These are phyloP conservation scores for Phyllosticta citribraziliensis DNA, from an alignment of 2,329 filamentous ascomycete species.

Conservation along the genomic window DNA sequence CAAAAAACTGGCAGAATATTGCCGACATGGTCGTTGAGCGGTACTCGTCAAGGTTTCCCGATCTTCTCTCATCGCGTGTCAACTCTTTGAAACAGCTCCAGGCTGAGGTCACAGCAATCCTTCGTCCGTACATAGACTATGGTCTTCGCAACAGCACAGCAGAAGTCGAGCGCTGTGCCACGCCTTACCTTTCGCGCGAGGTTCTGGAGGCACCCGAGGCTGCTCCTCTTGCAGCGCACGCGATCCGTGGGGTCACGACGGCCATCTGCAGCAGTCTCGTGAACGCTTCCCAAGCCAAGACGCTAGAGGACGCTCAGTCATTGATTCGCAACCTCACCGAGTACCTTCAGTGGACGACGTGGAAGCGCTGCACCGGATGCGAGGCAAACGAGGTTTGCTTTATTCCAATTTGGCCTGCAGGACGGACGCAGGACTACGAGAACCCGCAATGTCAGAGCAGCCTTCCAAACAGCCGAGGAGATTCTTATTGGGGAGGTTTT, in stretches of 20 bases:
- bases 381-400: slow-evolving; percentile 46
- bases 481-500: slow-evolving; percentile 6
- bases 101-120: slow-evolving; percentile 10
- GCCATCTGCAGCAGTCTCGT: slow-evolving; percentile 27
- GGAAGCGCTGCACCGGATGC: slow-evolving; percentile 49
- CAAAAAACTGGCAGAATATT: slow-evolving; percentile 56
- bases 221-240: slow-evolving; percentile 19
- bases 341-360: slow-evolving; percentile 49
- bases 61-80: slow-evolving; percentile 15
- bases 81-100: neutral
- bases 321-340: slow-evolving; percentile 34
- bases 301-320: slow-evolving; percentile 18
- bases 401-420: slow-evolving; percentile 56
- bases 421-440: slow-evolving; percentile 44
- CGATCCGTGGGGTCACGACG: slow-evolving; percentile 21
- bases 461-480: neutral
- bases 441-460: slow-evolving; percentile 33
- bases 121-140: slow-evolving; percentile 32
- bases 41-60: slow-evolving; percentile 47
- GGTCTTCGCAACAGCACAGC: slow-evolving; percentile 24
- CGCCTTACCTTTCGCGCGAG: slow-evolving; percentile 29
- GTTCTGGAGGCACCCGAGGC: neutral
- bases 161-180: slow-evolving; percentile 39
- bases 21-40: slow-evolving; percentile 56
- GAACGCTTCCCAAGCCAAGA: slow-evolving; percentile 10